A percentile compares a stretch with the other conserved stretches of the same genome.
These are phyloP conservation scores for Botryotinia globosa DNA, from an alignment of 2,329 filamentous ascomycete genomes.

Conservation along the genomic window DNA sequence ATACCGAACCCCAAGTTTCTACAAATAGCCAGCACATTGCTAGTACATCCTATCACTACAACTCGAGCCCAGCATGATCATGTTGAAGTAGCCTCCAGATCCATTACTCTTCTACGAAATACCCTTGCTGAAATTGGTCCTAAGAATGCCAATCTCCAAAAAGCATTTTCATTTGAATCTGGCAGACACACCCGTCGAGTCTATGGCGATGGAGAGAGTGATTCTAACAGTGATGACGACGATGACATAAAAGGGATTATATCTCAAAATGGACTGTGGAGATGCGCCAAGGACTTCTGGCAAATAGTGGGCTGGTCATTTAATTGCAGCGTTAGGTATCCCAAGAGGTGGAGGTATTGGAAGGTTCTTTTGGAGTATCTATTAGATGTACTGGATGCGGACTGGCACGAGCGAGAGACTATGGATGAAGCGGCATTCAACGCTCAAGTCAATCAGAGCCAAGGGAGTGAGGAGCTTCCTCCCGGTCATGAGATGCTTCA, in stretches of 20 bases:
- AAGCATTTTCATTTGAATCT: constrained; percentile 66
- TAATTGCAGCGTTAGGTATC: constrained; percentile 75
- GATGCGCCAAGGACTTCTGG: constrained; percentile 84
- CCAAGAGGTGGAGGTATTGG: constrained; percentile 78
- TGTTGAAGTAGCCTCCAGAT: constrained; percentile 58
- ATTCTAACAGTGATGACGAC: constrained; percentile 44
- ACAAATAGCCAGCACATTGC: constrained; percentile 73
- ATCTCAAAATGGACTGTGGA: constrained; percentile 68
- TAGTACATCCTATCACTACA: constrained; percentile 77
- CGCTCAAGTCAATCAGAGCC: constrained; percentile 33
- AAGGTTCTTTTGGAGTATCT: constrained; percentile 75
- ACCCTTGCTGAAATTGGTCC: constrained; percentile 65
- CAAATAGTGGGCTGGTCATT: constrained; percentile 86
- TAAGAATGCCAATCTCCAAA: constrained; percentile 63
- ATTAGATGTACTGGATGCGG: constrained; percentile 71
- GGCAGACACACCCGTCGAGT: constrained; percentile 32
- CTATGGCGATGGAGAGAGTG: constrained; percentile 42
- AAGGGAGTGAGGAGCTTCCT: constrained; percentile 24
- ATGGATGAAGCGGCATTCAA: constrained; percentile 41
- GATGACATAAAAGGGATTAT: constrained; percentile 55
- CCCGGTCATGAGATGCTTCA: constrained; percentile 41
- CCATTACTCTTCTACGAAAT: constrained; percentile 68
- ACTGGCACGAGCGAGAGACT: constrained; percentile 59
- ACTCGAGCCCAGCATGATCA: constrained; percentile 66
- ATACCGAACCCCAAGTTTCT: constrained; percentile 71